Base-by-base conservation (phyloP, 805 yeast species). In the Huiozyma sinensis region DNA sequence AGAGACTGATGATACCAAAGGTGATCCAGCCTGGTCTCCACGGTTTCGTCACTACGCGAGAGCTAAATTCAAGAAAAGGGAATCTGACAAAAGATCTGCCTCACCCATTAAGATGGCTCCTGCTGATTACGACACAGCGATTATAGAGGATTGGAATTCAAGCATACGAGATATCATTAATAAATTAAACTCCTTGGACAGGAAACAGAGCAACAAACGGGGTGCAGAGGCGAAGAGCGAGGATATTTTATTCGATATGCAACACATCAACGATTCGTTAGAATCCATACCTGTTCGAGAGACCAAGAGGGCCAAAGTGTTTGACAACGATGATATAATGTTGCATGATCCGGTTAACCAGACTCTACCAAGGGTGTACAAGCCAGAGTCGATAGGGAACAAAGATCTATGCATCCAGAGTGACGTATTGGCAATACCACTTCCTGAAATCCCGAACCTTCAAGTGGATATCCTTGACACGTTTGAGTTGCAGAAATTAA, bases 311-410 rank as follows among this genome's bases (percentile, higher is more conserved):
- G 33, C 31, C 43, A 6, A 43, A 43, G 17, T 38, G 39, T 33
- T 31, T 12, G n/a, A 39, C 37, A 33, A 32, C 39, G n/a, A 34
- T 34, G 53, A 52, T 12, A 47, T 43, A 30, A 46, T 54, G 12
- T 33, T 43, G n/a, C 55, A 55, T n/a, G 53, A 53, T 39, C 61
- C 63, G 6, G 63, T 58, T 7, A 58, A 58, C 36, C 47, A 46
- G 28, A 50, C 60, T 1, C 44, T 58, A 40, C 63, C 63, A 7
- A 46, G 57, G 30, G 41, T 54, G 9, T 58, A 58, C 39, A 58
- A 53, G 36, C 44, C 47, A 12, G 57, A 56, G 11, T 37, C 40
- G 2, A 42, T 58, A 27, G 42, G 50, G 1, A 37, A 40, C 10
- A 45, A 47, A 12, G 52, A 52, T 30, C 47, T 52, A 33, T 46